Conservation (phyloP, 192 early-diverging fungal genomes). For the Coemansia sp. region DNA sequence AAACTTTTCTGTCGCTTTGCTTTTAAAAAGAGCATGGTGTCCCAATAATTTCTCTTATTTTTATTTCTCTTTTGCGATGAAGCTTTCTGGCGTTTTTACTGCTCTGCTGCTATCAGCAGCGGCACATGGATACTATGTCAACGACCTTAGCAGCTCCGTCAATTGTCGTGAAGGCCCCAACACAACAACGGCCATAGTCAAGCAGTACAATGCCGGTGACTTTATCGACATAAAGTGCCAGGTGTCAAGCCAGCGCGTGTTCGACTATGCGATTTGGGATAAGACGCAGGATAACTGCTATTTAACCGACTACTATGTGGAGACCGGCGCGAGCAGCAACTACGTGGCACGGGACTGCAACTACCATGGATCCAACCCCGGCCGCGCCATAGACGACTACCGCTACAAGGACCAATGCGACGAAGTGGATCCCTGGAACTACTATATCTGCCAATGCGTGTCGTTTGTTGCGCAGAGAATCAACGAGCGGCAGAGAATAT, state of each 20-base stretch:
- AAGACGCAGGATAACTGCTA: conserved; percentile 46
- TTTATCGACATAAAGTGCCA: conserved; percentile 31
- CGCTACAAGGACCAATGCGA: conserved; percentile 31
- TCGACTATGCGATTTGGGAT: conserved; percentile 40
- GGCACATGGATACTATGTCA: conserved; percentile 9
- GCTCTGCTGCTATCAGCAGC: not conserved
- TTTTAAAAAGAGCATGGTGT: too few species aligned
- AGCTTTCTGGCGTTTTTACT: not conserved
- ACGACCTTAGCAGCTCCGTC: conserved; percentile 14
- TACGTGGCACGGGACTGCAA: conserved; percentile 17
- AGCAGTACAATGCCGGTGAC: conserved; percentile 26
- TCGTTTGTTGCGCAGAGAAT: conserved; percentile 50
- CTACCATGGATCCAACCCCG: conserved; percentile 20
- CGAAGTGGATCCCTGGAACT: conserved; percentile 41
- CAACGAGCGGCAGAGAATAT: conserved; percentile 39
- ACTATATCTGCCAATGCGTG: conserved; percentile 43
- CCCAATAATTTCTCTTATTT: not conserved
- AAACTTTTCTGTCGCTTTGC: too few species aligned
- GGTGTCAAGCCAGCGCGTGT: conserved; percentile 23
- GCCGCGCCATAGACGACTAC: conserved; percentile 37
- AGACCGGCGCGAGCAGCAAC: conserved; percentile 3
- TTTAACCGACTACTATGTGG: conserved; percentile 37
- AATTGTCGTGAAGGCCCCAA: conserved; percentile 33
- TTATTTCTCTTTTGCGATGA: not conserved
- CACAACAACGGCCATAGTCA: conserved; percentile 23